phyloP scores from a whole-genome alignment of 1,139 yeast species.

The Barnettozyma hawaiiensis region DNA sequence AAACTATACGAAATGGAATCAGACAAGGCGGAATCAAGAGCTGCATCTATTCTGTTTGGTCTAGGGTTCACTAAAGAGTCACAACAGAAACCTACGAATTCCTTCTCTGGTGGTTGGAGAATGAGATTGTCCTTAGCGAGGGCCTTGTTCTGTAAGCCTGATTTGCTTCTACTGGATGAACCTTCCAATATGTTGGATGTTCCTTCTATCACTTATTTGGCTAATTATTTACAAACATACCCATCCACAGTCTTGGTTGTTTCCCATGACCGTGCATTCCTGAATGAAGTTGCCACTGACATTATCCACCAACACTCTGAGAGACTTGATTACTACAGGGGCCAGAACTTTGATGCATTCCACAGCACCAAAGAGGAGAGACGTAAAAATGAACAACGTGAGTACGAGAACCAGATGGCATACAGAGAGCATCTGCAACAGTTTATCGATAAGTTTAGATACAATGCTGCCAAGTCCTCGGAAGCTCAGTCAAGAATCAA shows the following conservation, averaged over 20 bases:
- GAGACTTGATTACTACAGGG: conserved; percentile 91
- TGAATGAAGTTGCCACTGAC: conserved; percentile 97
- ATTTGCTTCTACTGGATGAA: conserved; percentile 86
- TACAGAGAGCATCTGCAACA: conserved; percentile 88
- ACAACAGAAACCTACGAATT: conserved; percentile 75
- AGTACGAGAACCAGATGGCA: conserved; percentile 96
- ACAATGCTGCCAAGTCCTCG: conserved; percentile 93
- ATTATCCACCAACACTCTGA: conserved; percentile 97
- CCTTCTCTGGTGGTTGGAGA: conserved; percentile 99
- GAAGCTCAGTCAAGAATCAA: conserved; percentile 98
- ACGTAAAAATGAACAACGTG: conserved; percentile 86
- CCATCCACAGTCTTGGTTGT: conserved; percentile 92
- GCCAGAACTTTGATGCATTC: conserved; percentile 89
- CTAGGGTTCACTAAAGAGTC: conserved; percentile 89
- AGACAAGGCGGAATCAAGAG: conserved; percentile 96
- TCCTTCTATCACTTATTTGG: conserved; percentile 91
- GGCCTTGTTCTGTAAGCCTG: conserved; percentile 96
- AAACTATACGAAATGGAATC: conserved; percentile 90
- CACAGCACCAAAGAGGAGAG: conserved; percentile 94
- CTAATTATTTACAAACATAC: conserved; percentile 82
- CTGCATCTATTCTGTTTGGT: conserved; percentile 91
- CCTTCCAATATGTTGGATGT: conserved; percentile 99
- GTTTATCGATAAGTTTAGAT: conserved; percentile 92
- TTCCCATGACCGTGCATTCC: conserved; percentile 94
- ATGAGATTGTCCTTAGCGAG: conserved; percentile 98